Conservation (phyloP, 2,329 filamentous ascomycete genomes). For the Bipolaris bicolor region DNA sequence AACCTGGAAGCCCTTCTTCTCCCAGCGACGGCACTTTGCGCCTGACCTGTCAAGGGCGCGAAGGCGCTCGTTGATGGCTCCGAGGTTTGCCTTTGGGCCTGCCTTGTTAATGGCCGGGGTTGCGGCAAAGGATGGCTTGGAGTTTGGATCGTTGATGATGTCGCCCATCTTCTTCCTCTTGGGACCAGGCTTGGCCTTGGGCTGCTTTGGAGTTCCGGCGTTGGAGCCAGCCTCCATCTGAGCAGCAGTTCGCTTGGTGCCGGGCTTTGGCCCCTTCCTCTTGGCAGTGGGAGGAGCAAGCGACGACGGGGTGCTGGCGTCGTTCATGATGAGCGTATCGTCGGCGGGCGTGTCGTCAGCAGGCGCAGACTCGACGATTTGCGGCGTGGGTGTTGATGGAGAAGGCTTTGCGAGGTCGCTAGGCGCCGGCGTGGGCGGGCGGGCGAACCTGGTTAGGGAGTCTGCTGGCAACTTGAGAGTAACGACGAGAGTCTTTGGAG, state of each 20-base stretch:
- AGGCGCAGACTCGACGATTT: conserved; percentile 46
- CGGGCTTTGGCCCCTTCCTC: conserved; percentile 76
- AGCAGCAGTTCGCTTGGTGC: conserved; percentile 63
- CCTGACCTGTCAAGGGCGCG: conserved; percentile 92
- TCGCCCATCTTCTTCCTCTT: conserved; percentile 89
- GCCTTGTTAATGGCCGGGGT: conserved; percentile 73
- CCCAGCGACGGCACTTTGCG: conserved; percentile 91
- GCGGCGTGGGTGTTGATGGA: conserved; percentile 45
- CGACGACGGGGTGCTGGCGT: conserved; percentile 42
- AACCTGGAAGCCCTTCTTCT: conserved; percentile 78
- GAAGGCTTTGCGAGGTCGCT: conserved; percentile 47
- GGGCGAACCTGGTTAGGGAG: conserved; percentile 39
- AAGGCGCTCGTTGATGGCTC: conserved; percentile 95
- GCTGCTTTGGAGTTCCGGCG: conserved; percentile 60
- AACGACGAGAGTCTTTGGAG: conserved; percentile 42
- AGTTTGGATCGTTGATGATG: conserved; percentile 52
- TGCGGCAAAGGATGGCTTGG: conserved; percentile 50
- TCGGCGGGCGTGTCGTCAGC: conserved; percentile 51
- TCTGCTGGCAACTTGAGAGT: conserved; percentile 43
- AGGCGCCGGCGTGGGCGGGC: conserved; percentile 30
- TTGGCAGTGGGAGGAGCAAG: conserved; percentile 61
- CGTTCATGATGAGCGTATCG: conserved; percentile 44
- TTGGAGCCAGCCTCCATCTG: conserved; percentile 59
- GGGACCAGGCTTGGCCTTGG: conserved; percentile 85
- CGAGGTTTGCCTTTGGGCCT: conserved; percentile 94